Evolutionary conservation across 1,284 basidiomycete genomes (phyloP), one percentile per base, ranked within the genome.

Genomic region (Bondarzewia mesenterica): DNA sequence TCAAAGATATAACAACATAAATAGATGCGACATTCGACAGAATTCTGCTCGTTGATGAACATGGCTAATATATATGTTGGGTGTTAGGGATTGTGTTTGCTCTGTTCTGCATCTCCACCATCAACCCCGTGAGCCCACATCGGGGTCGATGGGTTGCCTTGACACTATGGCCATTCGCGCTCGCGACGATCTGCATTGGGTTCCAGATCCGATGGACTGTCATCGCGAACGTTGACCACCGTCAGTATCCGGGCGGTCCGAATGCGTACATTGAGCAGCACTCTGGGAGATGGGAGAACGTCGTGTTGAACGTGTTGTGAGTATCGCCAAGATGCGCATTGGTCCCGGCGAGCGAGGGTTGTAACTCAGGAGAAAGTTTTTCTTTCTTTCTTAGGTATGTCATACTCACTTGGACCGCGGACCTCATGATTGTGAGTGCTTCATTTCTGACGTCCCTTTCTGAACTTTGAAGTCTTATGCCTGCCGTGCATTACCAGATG

Each of bases 351-450:
- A 10, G 29, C 29, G 29, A 32, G 29, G 29, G 2, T 32, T 2
- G 29, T 8, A 15, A 32, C 29, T 32, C 29, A 32, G 29, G 29
- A 32, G 29, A 8, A 32, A n/a, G n/a, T n/a, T n/a, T n/a, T n/a
- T n/a, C 15, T 40, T 16, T 18, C 23, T 42, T 25, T 42, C 14
- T n/a, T 42, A 67, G 65, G 41, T 67, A 63, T 50, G 50, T 69
- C 1, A 25, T 59, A 10, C 41, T 67, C 32, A 67, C 63, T 37
- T 68, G 64, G 65, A 48, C 62, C 6, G 55, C 60, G 2, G 67
- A 68, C 44, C 59, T 57, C 15, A 48, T 66, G 35, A 38, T 67
- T 47, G 67, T 69, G 47, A 20, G 59, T 52, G 7, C 4, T 27
- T 27, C 12, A 1, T 20, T 37, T 20, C 10, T 7, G 44, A 20